A percentile compares a stretch with the other conserved stretches of the same genome.
Evolutionary conservation across 305 asterid species (phyloP).

Genomic region (Fraxinus velutina): DNA sequence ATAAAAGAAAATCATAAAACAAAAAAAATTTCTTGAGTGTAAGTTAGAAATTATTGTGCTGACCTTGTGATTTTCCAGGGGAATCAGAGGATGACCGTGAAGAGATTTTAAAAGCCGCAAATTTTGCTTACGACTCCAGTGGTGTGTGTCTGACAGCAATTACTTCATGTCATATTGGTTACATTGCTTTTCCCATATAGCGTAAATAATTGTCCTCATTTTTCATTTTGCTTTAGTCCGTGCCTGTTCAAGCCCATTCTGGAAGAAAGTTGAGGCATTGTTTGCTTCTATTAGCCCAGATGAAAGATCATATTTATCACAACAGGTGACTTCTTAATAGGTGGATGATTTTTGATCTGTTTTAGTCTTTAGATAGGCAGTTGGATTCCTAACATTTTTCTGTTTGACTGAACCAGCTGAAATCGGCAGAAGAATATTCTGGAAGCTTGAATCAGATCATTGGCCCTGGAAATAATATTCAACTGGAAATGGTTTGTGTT

Average conservation of each 20-base stretch:
- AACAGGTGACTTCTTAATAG: slow-evolving; percentile 55
- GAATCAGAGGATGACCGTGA: slow-evolving; percentile 89
- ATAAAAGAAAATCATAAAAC: neutral
- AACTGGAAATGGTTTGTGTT: slow-evolving; percentile 38
- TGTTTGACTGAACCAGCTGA: slow-evolving; percentile 51
- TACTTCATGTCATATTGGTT: neutral
- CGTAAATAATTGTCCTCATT: slow-evolving; percentile 2
- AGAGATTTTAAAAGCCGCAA: slow-evolving; percentile 76
- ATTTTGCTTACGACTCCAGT: slow-evolving; percentile 56
- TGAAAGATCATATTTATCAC: slow-evolving; percentile 53
- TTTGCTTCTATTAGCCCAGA: slow-evolving; percentile 67
- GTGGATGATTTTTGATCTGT: slow-evolving; percentile 10
- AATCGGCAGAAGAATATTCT: slow-evolving; percentile 49
- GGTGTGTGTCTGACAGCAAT: slow-evolving; percentile 40
- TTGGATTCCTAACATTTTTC: slow-evolving; percentile 15
- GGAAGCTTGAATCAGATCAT: slow-evolving; percentile 40
- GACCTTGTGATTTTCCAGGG: slow-evolving; percentile 46
- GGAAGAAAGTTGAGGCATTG: slow-evolving; percentile 71
- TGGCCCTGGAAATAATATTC: slow-evolving; percentile 34
- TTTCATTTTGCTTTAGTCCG: slow-evolving; percentile 44
- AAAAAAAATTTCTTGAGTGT: neutral
- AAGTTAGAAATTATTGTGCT: slow-evolving; percentile 16
- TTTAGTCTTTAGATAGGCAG: neutral
- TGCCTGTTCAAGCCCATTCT: slow-evolving; percentile 73
- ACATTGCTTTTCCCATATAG: slow-evolving; percentile 1